Evolutionary conservation across 1,139 yeast species (phyloP).

Genomic region (Hansenula lynferdii): DNA sequence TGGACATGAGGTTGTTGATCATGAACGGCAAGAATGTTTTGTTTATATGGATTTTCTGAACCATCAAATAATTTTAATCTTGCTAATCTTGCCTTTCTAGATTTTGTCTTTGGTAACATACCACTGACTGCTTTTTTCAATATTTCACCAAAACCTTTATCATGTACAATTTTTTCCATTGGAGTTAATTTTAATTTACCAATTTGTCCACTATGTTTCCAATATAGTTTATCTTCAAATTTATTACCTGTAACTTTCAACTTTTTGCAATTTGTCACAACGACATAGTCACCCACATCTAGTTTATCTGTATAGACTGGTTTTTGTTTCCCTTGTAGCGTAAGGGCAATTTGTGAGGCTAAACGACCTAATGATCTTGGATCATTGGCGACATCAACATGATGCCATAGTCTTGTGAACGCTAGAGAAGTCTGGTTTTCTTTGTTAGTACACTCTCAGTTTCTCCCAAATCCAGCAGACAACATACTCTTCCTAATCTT

Average conservation of each 20-base stretch:
- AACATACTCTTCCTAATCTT: constrained; percentile 30
- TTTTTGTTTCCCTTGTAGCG: constrained; percentile 93
- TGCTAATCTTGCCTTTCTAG: constrained; percentile 73
- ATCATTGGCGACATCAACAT: constrained; percentile 85
- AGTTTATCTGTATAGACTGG: constrained; percentile 73
- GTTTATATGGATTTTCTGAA: constrained; percentile 78
- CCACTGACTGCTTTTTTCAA: constrained; percentile 86
- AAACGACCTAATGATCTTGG: constrained; percentile 85
- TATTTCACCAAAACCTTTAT: constrained; percentile 83
- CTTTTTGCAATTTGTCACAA: constrained; percentile 86
- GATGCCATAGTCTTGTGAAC: constrained; percentile 91
- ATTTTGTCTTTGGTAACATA: constrained; percentile 91
- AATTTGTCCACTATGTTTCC: constrained; percentile 88
- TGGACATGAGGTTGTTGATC: constrained; percentile 71
- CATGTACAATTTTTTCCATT: constrained; percentile 70
- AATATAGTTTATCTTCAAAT: constrained; percentile 76
- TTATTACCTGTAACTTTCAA: constrained; percentile 82
- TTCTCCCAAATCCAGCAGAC: too few species aligned
- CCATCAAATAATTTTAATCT: constrained; percentile 88
- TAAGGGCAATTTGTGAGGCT: constrained; percentile 82
- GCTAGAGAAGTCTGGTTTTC: constrained; percentile 40
- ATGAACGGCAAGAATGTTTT: constrained; percentile 81
- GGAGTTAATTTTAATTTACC: constrained; percentile 83
- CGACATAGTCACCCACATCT: constrained; percentile 96
- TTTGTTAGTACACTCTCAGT: too few species aligned